Conservation (phyloP, 768 basidiomycete genomes). For the Mycena belliarum region DNA sequence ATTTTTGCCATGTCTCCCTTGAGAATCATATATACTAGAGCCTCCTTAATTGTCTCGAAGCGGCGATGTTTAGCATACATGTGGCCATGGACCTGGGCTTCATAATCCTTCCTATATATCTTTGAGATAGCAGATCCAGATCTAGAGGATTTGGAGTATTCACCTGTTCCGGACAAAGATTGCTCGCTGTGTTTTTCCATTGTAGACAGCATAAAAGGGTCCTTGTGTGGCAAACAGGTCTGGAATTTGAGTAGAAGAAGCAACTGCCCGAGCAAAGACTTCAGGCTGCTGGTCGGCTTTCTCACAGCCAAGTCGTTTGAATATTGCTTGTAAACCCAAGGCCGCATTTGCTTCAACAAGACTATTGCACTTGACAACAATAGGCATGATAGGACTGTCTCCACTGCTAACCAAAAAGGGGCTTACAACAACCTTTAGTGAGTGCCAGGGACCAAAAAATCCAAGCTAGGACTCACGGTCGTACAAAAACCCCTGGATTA, state of each 20-base stretch:
- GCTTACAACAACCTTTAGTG: not conserved
- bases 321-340: not conserved
- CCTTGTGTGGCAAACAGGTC: not conserved
- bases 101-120: too few relatives aligned
- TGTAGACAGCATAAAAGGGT: slow-evolving; percentile 4
- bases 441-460: not conserved
- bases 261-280: not conserved
- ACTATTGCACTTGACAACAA: slow-evolving; percentile 2
- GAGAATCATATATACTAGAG: slow-evolving; percentile 1
- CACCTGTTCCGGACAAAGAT: slow-evolving; percentile 1
- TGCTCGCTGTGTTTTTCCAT: not conserved
- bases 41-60: not conserved
- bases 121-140: not conserved
- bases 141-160: too few relatives aligned
- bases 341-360: not conserved
- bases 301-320: not conserved
- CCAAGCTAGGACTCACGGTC: not conserved
- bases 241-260: not conserved
- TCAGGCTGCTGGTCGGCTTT: not conserved
- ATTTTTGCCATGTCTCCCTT: not conserved
- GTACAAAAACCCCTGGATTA: not conserved
- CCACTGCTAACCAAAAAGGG: not conserved
- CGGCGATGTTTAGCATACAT: not conserved
- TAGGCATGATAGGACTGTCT: not conserved
- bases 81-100: not conserved